These are phyloP conservation scores for Acanthamoeba sp. DNA, from an alignment of 208 protist genomes.

Conservation along the genomic window DNA sequence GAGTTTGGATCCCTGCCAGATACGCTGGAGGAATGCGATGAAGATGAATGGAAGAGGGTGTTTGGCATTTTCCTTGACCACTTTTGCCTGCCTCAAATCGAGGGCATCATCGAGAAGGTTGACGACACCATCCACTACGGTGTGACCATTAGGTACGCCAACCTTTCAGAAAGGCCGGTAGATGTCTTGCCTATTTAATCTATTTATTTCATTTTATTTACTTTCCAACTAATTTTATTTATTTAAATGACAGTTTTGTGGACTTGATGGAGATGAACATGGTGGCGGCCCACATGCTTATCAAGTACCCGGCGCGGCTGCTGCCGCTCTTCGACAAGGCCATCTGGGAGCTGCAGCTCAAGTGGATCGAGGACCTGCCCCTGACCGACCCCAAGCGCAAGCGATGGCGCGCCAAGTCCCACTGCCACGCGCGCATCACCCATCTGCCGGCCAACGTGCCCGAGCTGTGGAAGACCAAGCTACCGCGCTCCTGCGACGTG, in stretches of 20 bases:
- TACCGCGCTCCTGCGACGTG: conserved; percentile 82
- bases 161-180: background rate
- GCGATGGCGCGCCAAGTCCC: conserved; percentile 55
- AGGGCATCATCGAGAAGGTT: background rate
- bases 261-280: conserved; percentile 81
- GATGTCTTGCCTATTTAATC: background rate
- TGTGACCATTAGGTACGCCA: background rate
- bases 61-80: conserved; percentile 12
- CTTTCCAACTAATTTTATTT: conserved; percentile 20
- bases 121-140: conserved; percentile 38
- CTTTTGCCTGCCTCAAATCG: conserved; percentile 27
- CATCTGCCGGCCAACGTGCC: background rate
- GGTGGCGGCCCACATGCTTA: conserved; percentile 78
- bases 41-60: background rate
- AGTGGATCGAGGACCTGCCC: conserved; percentile 5
- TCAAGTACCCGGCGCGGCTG: conserved; percentile 78
- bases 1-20: background rate
- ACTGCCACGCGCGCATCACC: conserved; percentile 70
- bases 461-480: conserved; percentile 70
- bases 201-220: background rate
- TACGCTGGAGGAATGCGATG: background rate
- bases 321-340: conserved; percentile 84
- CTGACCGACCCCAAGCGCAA: conserved; percentile 52
- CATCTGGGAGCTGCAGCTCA: conserved; percentile 71
- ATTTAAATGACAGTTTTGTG: conserved; percentile 71